phyloP scores from a whole-genome alignment of 306 rosid species.

The barrel medic (Medicago truncatula) region MtrunA17r5.0-ANR NC_053043.1:10469501-10470000 shows the following conservation, averaged over 20 bases:
- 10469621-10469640: constrained; percentile 29
- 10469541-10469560: neutral
- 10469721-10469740: constrained; percentile 10
- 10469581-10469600: constrained; percentile 8
- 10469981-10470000: constrained; percentile 25
- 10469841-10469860: neutral
- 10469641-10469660: constrained; percentile 10
- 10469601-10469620: constrained; percentile 10
- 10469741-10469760: neutral
- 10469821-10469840: constrained; percentile 26
- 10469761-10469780: constrained; percentile 6
- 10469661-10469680: constrained; percentile 12
- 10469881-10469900: neutral
- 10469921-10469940: neutral
- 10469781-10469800: neutral
- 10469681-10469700: neutral
- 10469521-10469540: constrained; percentile 35
- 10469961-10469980: constrained; percentile 3
- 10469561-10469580: neutral
- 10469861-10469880: constrained; percentile 1
- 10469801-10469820: neutral
- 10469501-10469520: constrained; percentile 33
- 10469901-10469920: neutral
- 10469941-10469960: constrained; percentile 3
- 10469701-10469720: neutral